These are phyloP conservation scores for Barnettozyma sp. DNA, from an alignment of 805 yeast genomes.

Conservation along the genomic window DNA sequence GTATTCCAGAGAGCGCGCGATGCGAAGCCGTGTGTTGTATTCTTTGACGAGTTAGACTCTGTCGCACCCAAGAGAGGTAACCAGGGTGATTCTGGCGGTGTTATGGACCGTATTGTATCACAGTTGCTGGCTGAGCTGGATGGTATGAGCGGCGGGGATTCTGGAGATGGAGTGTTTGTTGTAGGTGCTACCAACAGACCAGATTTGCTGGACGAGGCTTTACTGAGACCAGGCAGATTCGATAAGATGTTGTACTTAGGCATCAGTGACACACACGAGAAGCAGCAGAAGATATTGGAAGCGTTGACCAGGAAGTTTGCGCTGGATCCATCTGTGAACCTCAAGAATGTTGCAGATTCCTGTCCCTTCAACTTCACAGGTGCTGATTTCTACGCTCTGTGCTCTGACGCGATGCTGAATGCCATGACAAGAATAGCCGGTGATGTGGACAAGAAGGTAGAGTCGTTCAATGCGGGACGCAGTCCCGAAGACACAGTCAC, in stretches of 20 bases:
- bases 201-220: slow-evolving; percentile 88
- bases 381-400: slow-evolving; percentile 94
- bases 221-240: slow-evolving; percentile 89
- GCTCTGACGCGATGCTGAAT: slow-evolving; percentile 92
- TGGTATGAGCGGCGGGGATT: slow-evolving; percentile 83
- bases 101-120: slow-evolving; percentile 97
- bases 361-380: slow-evolving; percentile 95
- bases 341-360: slow-evolving; percentile 49
- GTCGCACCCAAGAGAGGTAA: slow-evolving; percentile 98
- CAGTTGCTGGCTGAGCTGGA: slow-evolving; percentile 92
- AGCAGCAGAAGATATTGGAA: slow-evolving; percentile 76
- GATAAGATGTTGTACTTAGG: slow-evolving; percentile 94
- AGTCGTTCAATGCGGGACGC: slow-evolving; percentile 39
- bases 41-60: slow-evolving; percentile 95
- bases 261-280: slow-evolving; percentile 82
- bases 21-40: slow-evolving; percentile 95
- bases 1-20: slow-evolving; percentile 94
- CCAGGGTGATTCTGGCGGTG: slow-evolving; percentile 98
- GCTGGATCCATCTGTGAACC: slow-evolving; percentile 52
- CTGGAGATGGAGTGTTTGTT: slow-evolving; percentile 84
- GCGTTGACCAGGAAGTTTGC: slow-evolving; percentile 84
- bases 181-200: slow-evolving; percentile 99
- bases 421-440: slow-evolving; percentile 91
- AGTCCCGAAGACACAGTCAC: slow-evolving; percentile 38
- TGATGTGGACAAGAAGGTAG: slow-evolving; percentile 61